Evolutionary conservation across 2,329 filamentous ascomycete genomes (phyloP).

Genomic region (Nigrospora osmanthi): DNA sequence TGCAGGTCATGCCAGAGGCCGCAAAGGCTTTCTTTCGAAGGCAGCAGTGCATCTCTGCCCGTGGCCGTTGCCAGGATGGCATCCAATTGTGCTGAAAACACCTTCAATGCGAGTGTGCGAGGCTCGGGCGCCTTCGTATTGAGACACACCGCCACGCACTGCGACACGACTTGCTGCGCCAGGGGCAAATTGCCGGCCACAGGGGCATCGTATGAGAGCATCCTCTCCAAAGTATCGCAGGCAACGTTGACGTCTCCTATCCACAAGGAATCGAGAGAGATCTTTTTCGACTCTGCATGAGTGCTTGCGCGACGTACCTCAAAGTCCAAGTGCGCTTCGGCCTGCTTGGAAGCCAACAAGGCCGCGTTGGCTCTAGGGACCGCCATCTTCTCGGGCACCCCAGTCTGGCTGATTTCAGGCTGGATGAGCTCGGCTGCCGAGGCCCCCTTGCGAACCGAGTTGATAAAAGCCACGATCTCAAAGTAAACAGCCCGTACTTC

Average conservation of each 20-base stretch:
- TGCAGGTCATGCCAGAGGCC: constrained; percentile 32
- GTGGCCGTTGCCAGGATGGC: constrained; percentile 18
- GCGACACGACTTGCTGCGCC: constrained; percentile 20
- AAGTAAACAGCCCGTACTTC: constrained; percentile 22
- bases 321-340: too few relatives aligned
- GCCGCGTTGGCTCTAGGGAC: too few relatives aligned
- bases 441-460: background rate
- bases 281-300: constrained; percentile 8
- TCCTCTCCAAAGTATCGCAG: constrained; percentile 29
- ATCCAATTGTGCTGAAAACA: constrained; percentile 39
- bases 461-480: constrained; percentile 20
- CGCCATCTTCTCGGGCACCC: too few relatives aligned
- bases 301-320: too few relatives aligned
- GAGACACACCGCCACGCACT: constrained; percentile 35
- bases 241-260: constrained; percentile 31
- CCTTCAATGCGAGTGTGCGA: constrained; percentile 37
- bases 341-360: too few relatives aligned
- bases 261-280: constrained; percentile 27
- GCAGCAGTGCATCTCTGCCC: constrained; percentile 17
- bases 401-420: too few relatives aligned
- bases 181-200: constrained; percentile 6
- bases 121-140: constrained; percentile 32
- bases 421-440: too few relatives aligned
- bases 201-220: constrained; percentile 17
- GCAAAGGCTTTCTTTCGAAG: constrained; percentile 23